Conservation (phyloP, 768 basidiomycete species). For the Amanita brunnescens region DNA sequence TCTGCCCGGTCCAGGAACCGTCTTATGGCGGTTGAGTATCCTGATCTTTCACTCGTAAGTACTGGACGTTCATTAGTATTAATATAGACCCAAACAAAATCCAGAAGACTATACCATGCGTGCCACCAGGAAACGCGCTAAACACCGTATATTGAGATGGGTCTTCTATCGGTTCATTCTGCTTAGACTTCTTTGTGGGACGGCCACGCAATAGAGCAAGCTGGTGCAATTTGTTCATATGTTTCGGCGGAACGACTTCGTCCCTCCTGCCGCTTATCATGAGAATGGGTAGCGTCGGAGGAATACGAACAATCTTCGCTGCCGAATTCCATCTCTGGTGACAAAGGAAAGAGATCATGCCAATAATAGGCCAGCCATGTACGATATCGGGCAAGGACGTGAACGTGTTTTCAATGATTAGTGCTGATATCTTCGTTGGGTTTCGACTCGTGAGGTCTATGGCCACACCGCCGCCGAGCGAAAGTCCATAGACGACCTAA, state of each 20-base stretch:
- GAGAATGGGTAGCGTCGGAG: constrained; percentile 41
- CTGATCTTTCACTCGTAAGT: not conserved
- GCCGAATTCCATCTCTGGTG: constrained; percentile 64
- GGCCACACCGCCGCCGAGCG: constrained; percentile 67
- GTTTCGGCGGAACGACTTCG: constrained; percentile 42
- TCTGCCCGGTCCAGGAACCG: constrained; percentile 1
- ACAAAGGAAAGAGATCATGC: constrained; percentile 51
- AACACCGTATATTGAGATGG: not conserved
- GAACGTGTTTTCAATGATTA: constrained; percentile 73
- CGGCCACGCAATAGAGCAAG: constrained; percentile 20
- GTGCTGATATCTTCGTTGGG: constrained; percentile 42
- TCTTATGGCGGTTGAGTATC: not conserved
- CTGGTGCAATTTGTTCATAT: constrained; percentile 46
- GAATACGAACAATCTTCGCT: constrained; percentile 27
- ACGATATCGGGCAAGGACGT: constrained; percentile 40
- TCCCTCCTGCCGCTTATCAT: constrained; percentile 52
- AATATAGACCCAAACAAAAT: not conserved
- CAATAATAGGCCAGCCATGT: constrained; percentile 13
- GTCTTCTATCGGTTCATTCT: not conserved
- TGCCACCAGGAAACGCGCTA: not conserved
- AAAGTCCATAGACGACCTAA: constrained; percentile 49
- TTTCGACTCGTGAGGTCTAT: constrained; percentile 63
- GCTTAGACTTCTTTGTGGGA: not conserved
- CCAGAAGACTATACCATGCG: not conserved
- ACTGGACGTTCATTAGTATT: not conserved